These are phyloP conservation scores for Gillenia trifoliata DNA, from an alignment of 306 rosid genomes.

Conservation along the genomic window DNA sequence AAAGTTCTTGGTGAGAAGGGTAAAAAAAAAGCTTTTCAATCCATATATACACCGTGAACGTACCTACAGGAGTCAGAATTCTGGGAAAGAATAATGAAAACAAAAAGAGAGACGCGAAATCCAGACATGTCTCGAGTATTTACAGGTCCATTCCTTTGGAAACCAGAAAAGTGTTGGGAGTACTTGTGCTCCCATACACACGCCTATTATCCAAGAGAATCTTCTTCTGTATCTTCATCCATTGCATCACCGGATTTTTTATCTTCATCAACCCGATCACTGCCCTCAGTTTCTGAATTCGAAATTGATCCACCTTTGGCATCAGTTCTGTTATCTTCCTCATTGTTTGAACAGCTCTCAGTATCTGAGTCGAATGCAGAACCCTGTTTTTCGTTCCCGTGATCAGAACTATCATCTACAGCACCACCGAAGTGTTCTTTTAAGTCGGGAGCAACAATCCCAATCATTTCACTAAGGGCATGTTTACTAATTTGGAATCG, in stretches of 20 bases:
- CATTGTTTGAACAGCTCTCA: constrained; percentile 44
- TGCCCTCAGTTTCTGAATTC: constrained; percentile 64
- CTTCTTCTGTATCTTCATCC: constrained; percentile 65
- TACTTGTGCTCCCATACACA: neutral
- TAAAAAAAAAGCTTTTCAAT: neutral
- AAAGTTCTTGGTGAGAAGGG: neutral
- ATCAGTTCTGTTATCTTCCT: constrained; percentile 21
- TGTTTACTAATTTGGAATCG: no score
- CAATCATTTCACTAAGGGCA: constrained; percentile 63
- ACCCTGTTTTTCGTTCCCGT: constrained; percentile 23
- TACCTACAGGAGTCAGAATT: no score
- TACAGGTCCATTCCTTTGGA: constrained; percentile 19
- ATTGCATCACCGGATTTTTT: constrained; percentile 46
- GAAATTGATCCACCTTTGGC: constrained; percentile 42
- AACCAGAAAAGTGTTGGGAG: neutral
- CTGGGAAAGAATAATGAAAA: neutral
- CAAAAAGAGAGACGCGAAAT: neutral
- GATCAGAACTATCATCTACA: constrained; percentile 29
- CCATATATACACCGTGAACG: neutral
- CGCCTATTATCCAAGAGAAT: constrained; percentile 38
- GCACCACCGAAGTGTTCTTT: constrained; percentile 58
- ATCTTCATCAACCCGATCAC: constrained; percentile 38
- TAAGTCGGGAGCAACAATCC: constrained; percentile 82
- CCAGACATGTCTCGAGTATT: neutral
- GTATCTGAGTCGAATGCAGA: constrained; percentile 49